Conservation (phyloP, 2,329 filamentous ascomycete species). For the Phaeosphaeriaceae sp. region DNA sequence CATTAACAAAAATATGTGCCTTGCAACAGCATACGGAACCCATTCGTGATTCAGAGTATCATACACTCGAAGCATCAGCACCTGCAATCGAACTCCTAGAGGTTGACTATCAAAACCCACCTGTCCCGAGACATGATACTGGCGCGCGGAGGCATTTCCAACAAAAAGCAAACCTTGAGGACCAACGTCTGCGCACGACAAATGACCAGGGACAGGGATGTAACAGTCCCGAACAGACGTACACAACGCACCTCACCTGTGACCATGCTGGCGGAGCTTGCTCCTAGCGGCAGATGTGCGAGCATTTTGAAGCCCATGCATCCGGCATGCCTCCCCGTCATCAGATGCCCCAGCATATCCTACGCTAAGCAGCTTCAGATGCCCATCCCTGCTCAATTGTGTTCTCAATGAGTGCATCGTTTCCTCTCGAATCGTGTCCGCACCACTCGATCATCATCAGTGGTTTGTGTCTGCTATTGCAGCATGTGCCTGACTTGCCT, state of each 20-base stretch:
- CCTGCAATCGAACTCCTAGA: too few species aligned
- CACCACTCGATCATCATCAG: neutral
- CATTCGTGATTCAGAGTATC: too few species aligned
- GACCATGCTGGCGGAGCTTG: neutral
- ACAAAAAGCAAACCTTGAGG: neutral
- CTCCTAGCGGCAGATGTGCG: neutral
- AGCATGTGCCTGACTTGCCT: neutral
- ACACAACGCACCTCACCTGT: too few species aligned
- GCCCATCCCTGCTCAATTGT: neutral
- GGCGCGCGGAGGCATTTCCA: too few species aligned
- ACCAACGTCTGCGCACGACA: neutral
- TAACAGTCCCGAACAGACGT: neutral
- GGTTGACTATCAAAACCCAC: too few species aligned
- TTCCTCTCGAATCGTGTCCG: neutral
- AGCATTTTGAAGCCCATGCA: neutral
- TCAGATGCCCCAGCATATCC: too few species aligned
- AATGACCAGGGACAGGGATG: neutral
- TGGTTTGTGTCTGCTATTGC: neutral
- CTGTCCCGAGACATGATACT: too few species aligned
- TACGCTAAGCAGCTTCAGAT: neutral
- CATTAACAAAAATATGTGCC: too few species aligned
- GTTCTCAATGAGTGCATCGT: neutral
- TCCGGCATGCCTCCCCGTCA: neutral
- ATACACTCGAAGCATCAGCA: too few species aligned
- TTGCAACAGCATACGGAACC: too few species aligned